Base-by-base conservation (phyloP, 768 basidiomycete genomes). In the Trametes cinnabarina region DNA sequence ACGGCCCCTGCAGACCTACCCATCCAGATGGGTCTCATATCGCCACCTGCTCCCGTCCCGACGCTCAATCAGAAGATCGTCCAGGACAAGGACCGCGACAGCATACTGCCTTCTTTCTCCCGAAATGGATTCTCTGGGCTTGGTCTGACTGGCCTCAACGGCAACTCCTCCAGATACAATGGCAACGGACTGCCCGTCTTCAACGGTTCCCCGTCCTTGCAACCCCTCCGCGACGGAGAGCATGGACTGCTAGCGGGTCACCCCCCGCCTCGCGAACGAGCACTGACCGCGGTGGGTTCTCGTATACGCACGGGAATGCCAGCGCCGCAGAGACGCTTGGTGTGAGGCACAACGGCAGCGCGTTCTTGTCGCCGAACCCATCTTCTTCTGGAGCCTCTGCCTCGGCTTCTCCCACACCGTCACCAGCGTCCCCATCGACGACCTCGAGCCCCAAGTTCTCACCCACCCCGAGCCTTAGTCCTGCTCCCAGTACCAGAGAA, bases 51-150 rank as follows among this genome's bases (percentile, higher is more conserved):
- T 40, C 73, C 37, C 3, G 40, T 47, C 63, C 19, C 63, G 63
- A 44, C 26, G 55, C 70, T 72, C 22, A 76, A 79, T 40, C 61
- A 72, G 39, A 78, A 71, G 72, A 77, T 73, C 56, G 74, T 72
- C 20, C 74, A 69, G 50, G 73, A 77, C 48, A 68, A 71, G 15
- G 75, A 78, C 51, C 69, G 63, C 15, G 64, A 66, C 12, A 54
- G 43, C 26, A 15, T 62, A 4, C 39, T 62, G 12, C 56, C 56
- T 3, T 30, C 50, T 1, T 9, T 57, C n/a, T 25, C 43, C n/a
- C 55, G 57, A 9, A 49, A 51, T 30, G 51, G 44, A 17, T 11
- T 22, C 10, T 37, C 56, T 12, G 48, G 47, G 12, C 26, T 58
- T 9, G 50, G 47, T 11, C 14, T 44, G 23, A 44, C 51, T 4